Evolutionary conservation across 768 basidiomycete species (phyloP).

Genomic region (Grammothele lineata): DNA sequence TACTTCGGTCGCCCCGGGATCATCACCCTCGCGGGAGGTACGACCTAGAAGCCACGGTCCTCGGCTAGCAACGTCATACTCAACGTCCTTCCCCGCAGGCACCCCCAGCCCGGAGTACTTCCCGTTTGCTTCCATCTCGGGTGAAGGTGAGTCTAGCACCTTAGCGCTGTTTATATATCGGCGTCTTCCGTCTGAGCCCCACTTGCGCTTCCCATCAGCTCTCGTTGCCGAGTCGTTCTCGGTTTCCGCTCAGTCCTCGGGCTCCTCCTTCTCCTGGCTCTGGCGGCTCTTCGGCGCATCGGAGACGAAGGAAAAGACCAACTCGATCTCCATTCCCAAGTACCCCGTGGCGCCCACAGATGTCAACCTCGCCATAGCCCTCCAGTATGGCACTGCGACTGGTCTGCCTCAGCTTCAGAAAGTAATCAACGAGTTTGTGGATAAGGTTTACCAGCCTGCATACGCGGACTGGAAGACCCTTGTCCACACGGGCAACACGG

Average conservation of each 20-base stretch:
- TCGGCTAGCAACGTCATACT: too few relatives aligned
- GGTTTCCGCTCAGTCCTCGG: slow-evolving; percentile 23
- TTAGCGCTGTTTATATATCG: too few relatives aligned
- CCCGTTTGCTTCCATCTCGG: slow-evolving; percentile 60
- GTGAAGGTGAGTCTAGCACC: slow-evolving; percentile 30
- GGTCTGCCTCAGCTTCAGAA: slow-evolving; percentile 56
- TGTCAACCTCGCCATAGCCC: slow-evolving; percentile 55
- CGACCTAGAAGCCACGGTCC: too few relatives aligned
- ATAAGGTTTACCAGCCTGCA: slow-evolving; percentile 50
- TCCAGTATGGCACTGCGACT: slow-evolving; percentile 61
- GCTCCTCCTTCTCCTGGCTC: slow-evolving; percentile 47
- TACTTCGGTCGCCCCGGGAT: slow-evolving; percentile 51
- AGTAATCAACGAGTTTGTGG: slow-evolving; percentile 55
- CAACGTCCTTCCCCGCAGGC: slow-evolving; percentile 41
- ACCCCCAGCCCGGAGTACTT: slow-evolving; percentile 67
- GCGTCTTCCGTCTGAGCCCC: too few relatives aligned
- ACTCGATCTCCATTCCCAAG: slow-evolving; percentile 56
- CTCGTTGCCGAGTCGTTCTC: slow-evolving; percentile 49
- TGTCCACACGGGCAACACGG: slow-evolving; percentile 66
- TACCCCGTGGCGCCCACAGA: slow-evolving; percentile 42
- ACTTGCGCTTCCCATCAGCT: too few relatives aligned
- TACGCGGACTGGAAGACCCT: slow-evolving; percentile 58
- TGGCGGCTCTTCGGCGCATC: slow-evolving; percentile 47
- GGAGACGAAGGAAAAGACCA: slow-evolving; percentile 38
- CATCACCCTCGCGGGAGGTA: slow-evolving; percentile 68